phyloP scores from a whole-genome alignment of 495 filamentous ascomycete genomes.

The Viridothelium virens region DNA sequence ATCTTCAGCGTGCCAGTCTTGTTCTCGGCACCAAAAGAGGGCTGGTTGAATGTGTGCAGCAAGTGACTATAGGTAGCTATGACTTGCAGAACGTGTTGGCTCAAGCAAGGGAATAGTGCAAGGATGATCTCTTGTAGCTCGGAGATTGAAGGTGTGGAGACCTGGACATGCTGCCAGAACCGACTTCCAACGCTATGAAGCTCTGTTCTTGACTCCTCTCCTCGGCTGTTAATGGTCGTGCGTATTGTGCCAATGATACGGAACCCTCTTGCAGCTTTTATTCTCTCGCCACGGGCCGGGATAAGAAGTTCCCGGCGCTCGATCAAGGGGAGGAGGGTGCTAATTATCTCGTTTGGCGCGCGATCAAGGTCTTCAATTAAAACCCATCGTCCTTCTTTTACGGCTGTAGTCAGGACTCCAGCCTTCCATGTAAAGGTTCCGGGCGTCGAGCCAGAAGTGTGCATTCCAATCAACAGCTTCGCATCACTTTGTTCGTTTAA shows the following conservation, averaged over 20 bases:
- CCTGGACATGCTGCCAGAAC: conserved; percentile 68
- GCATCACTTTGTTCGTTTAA: conserved; percentile 96
- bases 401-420: conserved; percentile 89
- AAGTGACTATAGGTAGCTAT: conserved; percentile 69
- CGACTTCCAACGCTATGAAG: conserved; percentile 65
- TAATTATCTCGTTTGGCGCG: conserved; percentile 90
- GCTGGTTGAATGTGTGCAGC: conserved; percentile 44
- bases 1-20: conserved; percentile 50
- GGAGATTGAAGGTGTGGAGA: conserved; percentile 56
- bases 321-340: conserved; percentile 80
- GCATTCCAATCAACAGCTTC: conserved; percentile 88
- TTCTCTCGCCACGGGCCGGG: conserved; percentile 73
- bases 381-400: conserved; percentile 89
- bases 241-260: conserved; percentile 86
- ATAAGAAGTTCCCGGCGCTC: conserved; percentile 81
- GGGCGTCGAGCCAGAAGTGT: conserved; percentile 73
- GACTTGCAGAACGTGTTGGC: conserved; percentile 58
- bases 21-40: conserved; percentile 47
- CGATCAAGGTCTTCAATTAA: conserved; percentile 94
- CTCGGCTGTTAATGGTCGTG: conserved; percentile 61
- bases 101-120: conserved; percentile 59
- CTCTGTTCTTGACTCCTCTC: conserved; percentile 51
- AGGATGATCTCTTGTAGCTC: conserved; percentile 70
- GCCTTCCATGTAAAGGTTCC: conserved; percentile 87
- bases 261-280: conserved; percentile 76